phyloP scores from a whole-genome alignment of 371 early-diverging fungal species.

The Coelomomyces lativittatus region DNA sequence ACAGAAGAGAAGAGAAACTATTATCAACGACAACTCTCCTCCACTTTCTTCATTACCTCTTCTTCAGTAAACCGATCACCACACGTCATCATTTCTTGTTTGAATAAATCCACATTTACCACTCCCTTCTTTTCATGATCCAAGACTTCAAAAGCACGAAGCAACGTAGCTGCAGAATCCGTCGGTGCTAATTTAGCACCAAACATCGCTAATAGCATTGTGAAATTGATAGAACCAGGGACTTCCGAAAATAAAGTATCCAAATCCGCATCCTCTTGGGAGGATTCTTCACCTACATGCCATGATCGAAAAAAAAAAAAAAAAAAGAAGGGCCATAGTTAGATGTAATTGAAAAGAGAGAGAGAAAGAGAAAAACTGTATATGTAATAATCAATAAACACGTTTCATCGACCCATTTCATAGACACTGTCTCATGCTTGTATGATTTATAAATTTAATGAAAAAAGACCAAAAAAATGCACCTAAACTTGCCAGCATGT shows the following conservation, averaged over 20 bases:
- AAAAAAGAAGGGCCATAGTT: conserved; percentile 5
- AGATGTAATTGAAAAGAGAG: neutral
- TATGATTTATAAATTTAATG: no score
- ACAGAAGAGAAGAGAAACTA: no score
- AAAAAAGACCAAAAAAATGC: conserved; percentile 1
- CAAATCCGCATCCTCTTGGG: conserved; percentile 28
- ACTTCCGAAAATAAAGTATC: no score
- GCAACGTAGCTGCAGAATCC: conserved; percentile 67
- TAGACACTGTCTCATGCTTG: neutral
- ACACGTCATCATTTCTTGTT: conserved; percentile 71
- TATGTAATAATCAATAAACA: neutral
- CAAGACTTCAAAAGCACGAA: conserved; percentile 72
- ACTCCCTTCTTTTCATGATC: conserved; percentile 63
- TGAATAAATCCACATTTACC: conserved; percentile 56
- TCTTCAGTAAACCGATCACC: conserved; percentile 78
- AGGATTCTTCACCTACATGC: conserved; percentile 50
- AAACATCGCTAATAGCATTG: conserved; percentile 80
- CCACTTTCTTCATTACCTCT: no score
- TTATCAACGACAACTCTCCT: no score
- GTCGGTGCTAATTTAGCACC: conserved; percentile 80
- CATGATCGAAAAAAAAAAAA: conserved; percentile 4
- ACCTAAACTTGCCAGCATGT: conserved; percentile 61
- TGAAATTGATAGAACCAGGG: conserved; percentile 55
- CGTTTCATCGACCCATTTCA: no score
- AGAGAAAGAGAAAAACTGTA: no score